Percentiles rank a stretch among this genome's conserved stretches.
These are phyloP conservation scores for Gloeopeniophorella convolvens DNA, from an alignment of 768 basidiomycete species.

Conservation along the genomic window DNA sequence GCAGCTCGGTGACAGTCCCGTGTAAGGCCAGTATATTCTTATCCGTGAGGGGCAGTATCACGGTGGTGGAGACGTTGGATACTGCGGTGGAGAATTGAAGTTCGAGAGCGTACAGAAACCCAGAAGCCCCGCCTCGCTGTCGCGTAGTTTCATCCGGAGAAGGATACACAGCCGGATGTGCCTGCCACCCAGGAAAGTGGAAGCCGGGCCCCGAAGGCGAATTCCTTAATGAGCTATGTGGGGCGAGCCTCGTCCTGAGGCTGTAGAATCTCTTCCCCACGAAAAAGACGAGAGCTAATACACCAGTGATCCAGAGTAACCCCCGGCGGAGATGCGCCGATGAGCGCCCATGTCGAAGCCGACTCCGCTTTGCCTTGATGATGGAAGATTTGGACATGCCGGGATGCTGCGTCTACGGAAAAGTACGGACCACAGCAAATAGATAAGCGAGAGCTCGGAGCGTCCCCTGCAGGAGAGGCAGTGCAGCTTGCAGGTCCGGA, in stretches of 20 bases:
- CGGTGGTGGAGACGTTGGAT: conserved; percentile 8
- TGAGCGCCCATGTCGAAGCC: neutral
- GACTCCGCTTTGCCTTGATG: neutral
- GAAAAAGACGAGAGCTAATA: neutral
- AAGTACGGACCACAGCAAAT: neutral
- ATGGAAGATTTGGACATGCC: conserved; percentile 4
- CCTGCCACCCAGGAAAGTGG: conserved; percentile 8
- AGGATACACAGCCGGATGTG: neutral
- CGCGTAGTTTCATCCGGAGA: neutral
- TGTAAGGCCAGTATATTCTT: neutral
- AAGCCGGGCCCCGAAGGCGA: too few species aligned
- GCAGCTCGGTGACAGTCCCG: neutral
- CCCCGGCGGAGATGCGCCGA: neutral
- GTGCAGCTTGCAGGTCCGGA: too few species aligned
- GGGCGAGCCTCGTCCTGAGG: too few species aligned
- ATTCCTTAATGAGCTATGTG: too few species aligned
- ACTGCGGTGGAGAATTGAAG: conserved; percentile 7
- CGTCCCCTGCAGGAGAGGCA: too few species aligned
- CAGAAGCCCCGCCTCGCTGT: neutral
- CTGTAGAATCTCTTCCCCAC: too few species aligned
- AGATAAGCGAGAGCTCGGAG: neutral
- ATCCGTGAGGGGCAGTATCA: conserved; percentile 7
- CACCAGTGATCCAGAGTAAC: neutral
- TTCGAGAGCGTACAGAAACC: conserved; percentile 17
- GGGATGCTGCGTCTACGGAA: too few species aligned